A percentile compares a stretch with the other conserved stretches of the same genome.
These are phyloP conservation scores for Podila epigama DNA, from an alignment of 192 early-diverging fungal species.

Conservation along the genomic window DNA sequence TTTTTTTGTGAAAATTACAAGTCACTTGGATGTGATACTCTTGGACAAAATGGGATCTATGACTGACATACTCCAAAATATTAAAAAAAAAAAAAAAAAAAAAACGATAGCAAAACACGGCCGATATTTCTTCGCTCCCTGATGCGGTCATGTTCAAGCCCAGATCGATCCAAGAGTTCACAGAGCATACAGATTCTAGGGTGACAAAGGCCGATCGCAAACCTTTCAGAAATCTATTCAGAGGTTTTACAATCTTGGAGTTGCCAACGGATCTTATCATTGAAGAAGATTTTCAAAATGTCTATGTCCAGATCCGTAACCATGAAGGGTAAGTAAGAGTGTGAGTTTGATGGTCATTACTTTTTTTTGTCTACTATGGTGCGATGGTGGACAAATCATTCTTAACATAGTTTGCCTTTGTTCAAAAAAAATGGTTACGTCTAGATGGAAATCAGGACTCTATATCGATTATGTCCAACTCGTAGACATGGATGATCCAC, in stretches of 20 bases:
- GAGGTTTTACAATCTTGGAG: slow-evolving; percentile 19
- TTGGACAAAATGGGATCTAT: too few species aligned
- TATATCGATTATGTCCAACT: slow-evolving; percentile 35
- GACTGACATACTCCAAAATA: not conserved
- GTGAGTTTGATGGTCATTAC: too few species aligned
- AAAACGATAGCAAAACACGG: not conserved
- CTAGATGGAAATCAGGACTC: slow-evolving; percentile 47
- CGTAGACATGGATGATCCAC: slow-evolving; percentile 32
- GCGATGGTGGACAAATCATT: not conserved
- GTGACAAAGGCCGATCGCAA: slow-evolving; percentile 11
- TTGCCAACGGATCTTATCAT: slow-evolving; percentile 30
- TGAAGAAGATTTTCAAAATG: slow-evolving; percentile 19
- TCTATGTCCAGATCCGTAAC: slow-evolving; percentile 40
- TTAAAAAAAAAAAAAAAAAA: not conserved
- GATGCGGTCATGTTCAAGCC: slow-evolving; percentile 22
- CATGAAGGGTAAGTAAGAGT: slow-evolving; percentile 36
- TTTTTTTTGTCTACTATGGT: too few species aligned
- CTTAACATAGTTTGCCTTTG: not conserved
- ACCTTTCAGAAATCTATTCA: slow-evolving; percentile 32
- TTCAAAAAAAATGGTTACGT: not conserved
- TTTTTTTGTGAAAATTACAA: not conserved
- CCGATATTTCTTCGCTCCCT: not conserved
- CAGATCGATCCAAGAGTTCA: slow-evolving; percentile 26
- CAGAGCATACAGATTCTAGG: slow-evolving; percentile 18
- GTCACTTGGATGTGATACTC: too few species aligned